phyloP scores from a whole-genome alignment of 2,329 filamentous ascomycete species.

The Colletotrichum cordylinicola region DNA sequence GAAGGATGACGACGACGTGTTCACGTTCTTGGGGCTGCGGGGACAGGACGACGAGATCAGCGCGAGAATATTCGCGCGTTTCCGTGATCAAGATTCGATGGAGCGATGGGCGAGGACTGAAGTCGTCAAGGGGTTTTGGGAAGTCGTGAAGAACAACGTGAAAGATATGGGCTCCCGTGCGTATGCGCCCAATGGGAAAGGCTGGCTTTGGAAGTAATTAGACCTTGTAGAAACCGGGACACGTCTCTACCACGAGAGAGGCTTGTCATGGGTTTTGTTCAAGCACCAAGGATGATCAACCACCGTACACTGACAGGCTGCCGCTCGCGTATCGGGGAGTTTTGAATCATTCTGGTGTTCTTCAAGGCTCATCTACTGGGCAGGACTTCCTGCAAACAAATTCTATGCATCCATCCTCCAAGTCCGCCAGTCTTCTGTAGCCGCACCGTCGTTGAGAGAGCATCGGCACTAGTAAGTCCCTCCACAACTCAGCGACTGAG shows the following conservation, averaged over 20 bases:
- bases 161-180: constrained; percentile 24
- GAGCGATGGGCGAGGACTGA: constrained; percentile 22
- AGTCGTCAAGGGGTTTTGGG: constrained; percentile 26
- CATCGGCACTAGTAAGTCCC: background rate
- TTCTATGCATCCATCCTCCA: background rate
- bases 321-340: background rate
- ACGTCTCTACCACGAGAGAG: background rate
- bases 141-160: constrained; percentile 23
- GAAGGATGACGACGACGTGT: constrained; percentile 22
- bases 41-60: constrained; percentile 26
- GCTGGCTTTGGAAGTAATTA: constrained; percentile 29
- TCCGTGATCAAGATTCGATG: constrained; percentile 26
- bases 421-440: background rate
- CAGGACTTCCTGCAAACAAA: no score
- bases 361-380: background rate
- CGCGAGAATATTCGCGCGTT: constrained; percentile 27
- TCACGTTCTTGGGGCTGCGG: constrained; percentile 26
- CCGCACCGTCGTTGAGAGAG: background rate
- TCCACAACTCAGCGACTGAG: background rate
- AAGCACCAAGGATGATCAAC: background rate
- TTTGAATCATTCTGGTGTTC: fast-evolving
- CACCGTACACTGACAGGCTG: background rate
- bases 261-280: background rate
- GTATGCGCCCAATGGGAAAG: constrained; percentile 28
- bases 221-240: background rate